Conservation (phyloP, 2,329 filamentous ascomycete species). For the Neofusicoccum kwambonambiense region DNA sequence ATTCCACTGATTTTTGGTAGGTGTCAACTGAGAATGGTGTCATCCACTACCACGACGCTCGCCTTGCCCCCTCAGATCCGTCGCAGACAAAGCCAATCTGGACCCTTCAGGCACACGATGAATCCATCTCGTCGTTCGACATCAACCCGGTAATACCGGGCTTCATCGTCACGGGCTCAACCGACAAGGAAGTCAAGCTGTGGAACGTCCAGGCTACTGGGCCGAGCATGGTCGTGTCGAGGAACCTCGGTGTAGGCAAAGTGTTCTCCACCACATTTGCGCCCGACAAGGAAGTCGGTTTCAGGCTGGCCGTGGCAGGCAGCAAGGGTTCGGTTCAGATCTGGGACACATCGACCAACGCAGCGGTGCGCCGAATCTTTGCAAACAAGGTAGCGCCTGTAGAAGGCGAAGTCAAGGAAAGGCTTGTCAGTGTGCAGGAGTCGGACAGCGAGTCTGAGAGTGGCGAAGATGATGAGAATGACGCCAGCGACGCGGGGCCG, state of each 20-base stretch:
- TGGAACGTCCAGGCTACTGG: conserved; percentile 85
- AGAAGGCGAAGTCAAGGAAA: conserved; percentile 67
- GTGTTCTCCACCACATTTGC: conserved; percentile 91
- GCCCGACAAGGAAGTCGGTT: conserved; percentile 85
- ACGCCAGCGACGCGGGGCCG: conserved; percentile 30
- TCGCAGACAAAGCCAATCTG: conserved; percentile 80
- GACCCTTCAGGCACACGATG: conserved; percentile 94
- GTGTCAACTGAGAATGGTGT: conserved; percentile 84
- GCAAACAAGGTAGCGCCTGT: conserved; percentile 63
- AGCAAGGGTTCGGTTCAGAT: conserved; percentile 91
- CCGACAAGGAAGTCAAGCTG: conserved; percentile 92
- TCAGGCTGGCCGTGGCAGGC: conserved; percentile 87
- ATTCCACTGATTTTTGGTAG: conserved; percentile 28
- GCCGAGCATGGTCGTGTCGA: conserved; percentile 85
- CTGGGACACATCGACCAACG: conserved; percentile 96
- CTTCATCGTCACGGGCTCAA: conserved; percentile 89
- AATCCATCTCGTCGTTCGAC: conserved; percentile 88
- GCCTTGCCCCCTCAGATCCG: conserved; percentile 71
- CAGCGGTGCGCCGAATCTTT: conserved; percentile 80
- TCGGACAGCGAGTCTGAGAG: conserved; percentile 62
- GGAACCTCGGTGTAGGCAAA: conserved; percentile 90
- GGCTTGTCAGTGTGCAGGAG: conserved; percentile 70
- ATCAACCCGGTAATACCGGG: conserved; percentile 87
- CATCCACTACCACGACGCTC: conserved; percentile 87
- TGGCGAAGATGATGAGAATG: conserved; percentile 43